These are phyloP conservation scores for Thelephora aurantiotincta DNA, from an alignment of 768 basidiomycete genomes.

Conservation along the genomic window DNA sequence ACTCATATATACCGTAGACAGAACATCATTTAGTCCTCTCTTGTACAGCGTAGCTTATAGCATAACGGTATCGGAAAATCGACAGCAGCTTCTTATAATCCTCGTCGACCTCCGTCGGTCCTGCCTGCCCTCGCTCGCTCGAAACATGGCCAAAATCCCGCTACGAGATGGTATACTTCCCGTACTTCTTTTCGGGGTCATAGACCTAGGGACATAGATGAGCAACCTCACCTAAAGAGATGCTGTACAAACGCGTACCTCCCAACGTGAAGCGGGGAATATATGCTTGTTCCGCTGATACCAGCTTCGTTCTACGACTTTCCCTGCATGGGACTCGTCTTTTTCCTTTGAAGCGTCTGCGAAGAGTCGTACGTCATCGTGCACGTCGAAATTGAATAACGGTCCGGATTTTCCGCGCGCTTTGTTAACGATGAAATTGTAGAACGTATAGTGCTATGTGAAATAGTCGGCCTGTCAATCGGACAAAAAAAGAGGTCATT, in stretches of 20 bases:
- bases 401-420: conserved; percentile 97
- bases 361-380: conserved; percentile 91
- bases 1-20: too few relatives aligned
- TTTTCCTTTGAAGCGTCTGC: conserved; percentile 95
- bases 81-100: background rate
- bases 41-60: too few relatives aligned
- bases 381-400: conserved; percentile 96
- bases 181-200: conserved; percentile 88
- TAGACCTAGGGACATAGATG: conserved; percentile 44
- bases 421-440: conserved; percentile 97
- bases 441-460: conserved; percentile 87
- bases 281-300: conserved; percentile 97
- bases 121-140: too few relatives aligned
- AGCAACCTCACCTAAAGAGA: background rate
- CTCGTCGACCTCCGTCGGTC: background rate
- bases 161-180: conserved; percentile 72
- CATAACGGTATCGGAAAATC: too few relatives aligned
- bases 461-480: conserved; percentile 1
- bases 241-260: conserved; percentile 36
- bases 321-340: conserved; percentile 97
- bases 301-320: conserved; percentile 93
- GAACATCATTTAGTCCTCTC: too few relatives aligned
- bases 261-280: conserved; percentile 94
- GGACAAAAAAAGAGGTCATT: background rate
- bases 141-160: too few relatives aligned